Evolutionary conservation across 23 red algal genomes (phyloP), one percentile per base, ranked within the genome.

Genomic region (Pyropia yezoensis): DNA sequence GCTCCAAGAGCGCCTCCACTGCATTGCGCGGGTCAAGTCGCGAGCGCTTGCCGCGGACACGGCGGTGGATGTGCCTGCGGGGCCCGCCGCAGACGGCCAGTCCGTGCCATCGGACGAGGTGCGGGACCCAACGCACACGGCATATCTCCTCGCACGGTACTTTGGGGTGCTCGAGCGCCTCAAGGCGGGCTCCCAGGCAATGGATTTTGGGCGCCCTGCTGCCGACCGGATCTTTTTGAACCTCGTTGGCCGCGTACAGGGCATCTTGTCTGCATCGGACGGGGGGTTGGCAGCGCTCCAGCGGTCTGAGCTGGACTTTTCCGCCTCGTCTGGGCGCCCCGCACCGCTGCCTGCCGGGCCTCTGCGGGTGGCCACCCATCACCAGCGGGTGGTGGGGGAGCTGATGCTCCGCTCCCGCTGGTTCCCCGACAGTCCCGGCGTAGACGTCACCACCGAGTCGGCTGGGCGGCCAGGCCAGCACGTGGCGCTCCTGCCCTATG

Each of bases 181-280:
- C 30, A 87, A 87, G 34, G 62, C 57, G 25, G 70, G 76, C 24
- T 68, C 70, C 49, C 61, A 63, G 34, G 25, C 55, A 1, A 49
- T 87, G 9, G 82, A 87, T 32, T 76, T 76, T 54, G 82, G 82
- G 14, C 76, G 75, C 65, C 82, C 59, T 15, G 70, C 82, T 6
- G 61, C 82, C 3, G 82, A 87, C 69, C 56, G 70, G 7, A 72
- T 87, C 32, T 60, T 87, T 29, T 20, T 54, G 29, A 87, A 87
- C 50, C 69, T 87, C 45, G 63, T 87, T 29, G 82, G 82, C 50
- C 70, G 82, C 14, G 27, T 87, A 14, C 82, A 87, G 54, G 69
- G 70, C 20, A 55, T 76, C 9, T 33, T 87, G 22, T 60, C 62
- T 4, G 82, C 82, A 1, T 66, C 66, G 54, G 82, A 87, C 52